Evolutionary conservation across 192 early-diverging fungal species (phyloP).

Genomic region (Mortierella antarctica): DNA sequence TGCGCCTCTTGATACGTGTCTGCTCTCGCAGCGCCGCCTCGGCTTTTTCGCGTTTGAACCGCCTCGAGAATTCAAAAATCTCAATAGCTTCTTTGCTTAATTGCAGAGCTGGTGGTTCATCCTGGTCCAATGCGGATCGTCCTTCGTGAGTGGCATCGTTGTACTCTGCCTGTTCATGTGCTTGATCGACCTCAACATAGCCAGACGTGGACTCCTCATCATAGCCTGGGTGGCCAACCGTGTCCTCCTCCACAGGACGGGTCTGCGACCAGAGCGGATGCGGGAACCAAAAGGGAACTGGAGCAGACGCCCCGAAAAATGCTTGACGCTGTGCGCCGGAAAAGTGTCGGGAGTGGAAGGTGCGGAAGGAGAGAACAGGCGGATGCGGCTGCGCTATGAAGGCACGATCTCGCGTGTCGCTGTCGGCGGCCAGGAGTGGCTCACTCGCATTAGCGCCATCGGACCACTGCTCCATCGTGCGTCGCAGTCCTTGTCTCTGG

Average conservation of each 20-base stretch:
- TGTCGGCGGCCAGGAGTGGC: too few species aligned
- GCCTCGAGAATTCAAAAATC: conserved; percentile 48
- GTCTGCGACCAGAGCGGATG: not conserved
- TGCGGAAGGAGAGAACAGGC: conserved; percentile 19
- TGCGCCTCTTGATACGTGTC: conserved; percentile 8
- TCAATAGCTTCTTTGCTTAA: conserved; percentile 39
- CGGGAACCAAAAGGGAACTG: not conserved
- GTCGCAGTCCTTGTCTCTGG: too few species aligned
- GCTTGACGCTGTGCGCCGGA: not conserved
- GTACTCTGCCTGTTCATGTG: not conserved
- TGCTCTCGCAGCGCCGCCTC: conserved; percentile 14
- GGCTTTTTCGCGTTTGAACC: conserved; percentile 28
- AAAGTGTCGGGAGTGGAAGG: conserved; percentile 21
- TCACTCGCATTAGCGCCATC: too few species aligned
- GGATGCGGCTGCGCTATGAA: not conserved
- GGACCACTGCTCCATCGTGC: too few species aligned
- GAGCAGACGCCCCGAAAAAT: not conserved
- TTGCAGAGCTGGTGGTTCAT: not conserved
- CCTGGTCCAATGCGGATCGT: not conserved
- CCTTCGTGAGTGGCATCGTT: not conserved
- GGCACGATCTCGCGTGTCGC: too few species aligned
- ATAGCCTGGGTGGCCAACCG: not conserved
- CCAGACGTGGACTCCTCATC: not conserved
- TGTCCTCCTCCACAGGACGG: not conserved
- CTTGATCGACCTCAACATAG: not conserved